These are phyloP conservation scores for Grifola frondosa DNA, from an alignment of 1,284 basidiomycete species.

Conservation along the genomic window DNA sequence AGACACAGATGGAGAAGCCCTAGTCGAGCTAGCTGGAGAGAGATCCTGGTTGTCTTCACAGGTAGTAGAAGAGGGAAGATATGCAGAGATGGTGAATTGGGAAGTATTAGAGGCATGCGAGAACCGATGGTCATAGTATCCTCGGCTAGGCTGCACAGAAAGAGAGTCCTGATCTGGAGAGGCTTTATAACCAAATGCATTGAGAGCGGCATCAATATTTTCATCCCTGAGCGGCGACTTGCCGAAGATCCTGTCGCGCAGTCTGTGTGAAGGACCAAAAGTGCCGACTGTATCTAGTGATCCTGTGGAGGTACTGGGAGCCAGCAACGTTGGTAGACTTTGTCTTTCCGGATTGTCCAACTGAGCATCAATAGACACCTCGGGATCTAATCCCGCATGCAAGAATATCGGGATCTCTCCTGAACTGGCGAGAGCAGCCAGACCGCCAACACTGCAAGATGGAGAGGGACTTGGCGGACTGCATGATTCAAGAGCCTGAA, in stretches of 20 bases:
- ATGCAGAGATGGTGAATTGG: conserved; percentile 23
- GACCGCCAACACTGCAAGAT: conserved; percentile 40
- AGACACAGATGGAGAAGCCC: conserved; percentile 1
- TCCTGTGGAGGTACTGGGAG: conserved; percentile 18
- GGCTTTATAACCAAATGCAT: no score
- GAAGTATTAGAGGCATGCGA: conserved; percentile 15
- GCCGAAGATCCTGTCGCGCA: no score
- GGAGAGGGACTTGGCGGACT: conserved; percentile 46
- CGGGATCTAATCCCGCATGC: conserved; percentile 30
- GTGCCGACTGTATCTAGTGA: conserved; percentile 26
- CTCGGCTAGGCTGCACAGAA: conserved; percentile 6
- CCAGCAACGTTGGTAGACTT: conserved; percentile 2
- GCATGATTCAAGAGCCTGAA: conserved; percentile 43
- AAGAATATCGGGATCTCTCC: conserved; percentile 59
- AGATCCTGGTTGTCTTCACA: conserved; percentile 3
- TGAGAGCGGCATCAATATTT: no score
- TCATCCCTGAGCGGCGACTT: no score
- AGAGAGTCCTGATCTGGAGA: conserved; percentile 5
- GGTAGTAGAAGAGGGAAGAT: conserved; percentile 14
- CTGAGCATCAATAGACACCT: no score
- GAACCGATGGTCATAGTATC: conserved; percentile 17
- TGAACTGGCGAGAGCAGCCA: conserved; percentile 42
- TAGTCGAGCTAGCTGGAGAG: conserved; percentile 1
- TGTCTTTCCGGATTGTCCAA: no score
- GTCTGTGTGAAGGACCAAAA: no score